Percentiles rank a stretch among this genome's conserved stretches.
phyloP scores from a whole-genome alignment of 805 yeast genomes.

The Teunomyces kruisii region DNA sequence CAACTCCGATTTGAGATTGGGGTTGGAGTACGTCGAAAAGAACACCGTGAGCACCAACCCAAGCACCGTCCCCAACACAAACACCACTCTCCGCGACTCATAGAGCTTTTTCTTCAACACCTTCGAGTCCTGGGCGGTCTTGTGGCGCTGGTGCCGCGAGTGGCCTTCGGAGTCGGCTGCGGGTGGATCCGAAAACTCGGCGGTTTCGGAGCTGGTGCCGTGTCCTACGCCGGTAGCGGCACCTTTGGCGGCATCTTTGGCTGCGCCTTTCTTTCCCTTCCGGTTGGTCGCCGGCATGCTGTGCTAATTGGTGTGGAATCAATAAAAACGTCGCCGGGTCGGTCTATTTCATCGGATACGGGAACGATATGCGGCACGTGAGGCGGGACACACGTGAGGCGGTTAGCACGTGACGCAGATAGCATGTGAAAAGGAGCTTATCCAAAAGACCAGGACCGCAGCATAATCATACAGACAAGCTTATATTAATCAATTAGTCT shows the following conservation, averaged over 20 bases:
- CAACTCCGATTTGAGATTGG: slow-evolving; percentile 43
- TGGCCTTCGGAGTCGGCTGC: not conserved
- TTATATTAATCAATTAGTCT: too few relatives aligned
- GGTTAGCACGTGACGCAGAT: too few relatives aligned
- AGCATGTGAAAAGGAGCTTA: too few relatives aligned
- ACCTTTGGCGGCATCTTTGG: not conserved
- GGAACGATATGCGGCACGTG: too few relatives aligned
- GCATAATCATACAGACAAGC: too few relatives aligned
- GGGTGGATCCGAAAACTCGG: too few relatives aligned
- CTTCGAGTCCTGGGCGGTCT: slow-evolving; percentile 5
- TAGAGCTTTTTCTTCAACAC: slow-evolving; percentile 25
- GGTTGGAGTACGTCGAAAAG: slow-evolving; percentile 43
- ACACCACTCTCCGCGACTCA: slow-evolving; percentile 58
- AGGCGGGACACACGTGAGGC: too few relatives aligned
- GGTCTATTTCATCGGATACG: too few relatives aligned
- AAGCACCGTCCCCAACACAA: slow-evolving; percentile 67
- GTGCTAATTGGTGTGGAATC: not conserved
- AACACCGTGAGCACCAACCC: slow-evolving; percentile 68
- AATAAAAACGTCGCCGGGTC: too few relatives aligned
- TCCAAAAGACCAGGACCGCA: too few relatives aligned
- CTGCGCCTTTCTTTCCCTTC: not conserved
- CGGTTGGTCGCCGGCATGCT: not conserved
- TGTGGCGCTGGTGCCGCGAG: slow-evolving; percentile 1
- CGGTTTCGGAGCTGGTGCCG: not conserved
- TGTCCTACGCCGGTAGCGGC: not conserved